These are phyloP conservation scores for Paecilomyces fulvus DNA, from an alignment of 2,329 filamentous ascomycete species.

Conservation along the genomic window DNA sequence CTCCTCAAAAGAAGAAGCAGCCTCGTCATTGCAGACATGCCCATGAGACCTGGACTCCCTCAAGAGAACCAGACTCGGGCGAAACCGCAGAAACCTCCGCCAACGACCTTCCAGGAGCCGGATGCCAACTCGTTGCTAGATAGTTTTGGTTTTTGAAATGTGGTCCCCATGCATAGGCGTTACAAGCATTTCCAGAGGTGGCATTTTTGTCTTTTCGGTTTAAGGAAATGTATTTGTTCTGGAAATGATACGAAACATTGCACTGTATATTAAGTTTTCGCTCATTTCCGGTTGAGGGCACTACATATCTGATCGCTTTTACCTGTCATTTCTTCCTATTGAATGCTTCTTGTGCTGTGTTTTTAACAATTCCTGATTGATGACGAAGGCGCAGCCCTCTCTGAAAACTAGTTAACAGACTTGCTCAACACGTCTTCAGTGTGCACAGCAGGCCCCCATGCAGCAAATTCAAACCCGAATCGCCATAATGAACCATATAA, in stretches of 20 bases:
- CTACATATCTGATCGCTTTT: neutral
- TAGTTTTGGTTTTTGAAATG: conserved; percentile 73
- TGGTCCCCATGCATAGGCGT: neutral
- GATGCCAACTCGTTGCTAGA: conserved; percentile 81
- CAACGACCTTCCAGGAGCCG: conserved; percentile 85
- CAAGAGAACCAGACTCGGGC: conserved; percentile 30
- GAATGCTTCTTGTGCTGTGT: neutral
- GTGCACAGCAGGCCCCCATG: neutral
- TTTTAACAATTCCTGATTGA: neutral
- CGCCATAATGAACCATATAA: neutral
- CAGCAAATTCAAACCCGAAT: neutral
- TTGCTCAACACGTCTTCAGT: neutral
- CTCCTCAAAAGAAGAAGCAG: conserved; percentile 64
- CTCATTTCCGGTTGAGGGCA: neutral
- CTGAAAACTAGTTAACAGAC: neutral
- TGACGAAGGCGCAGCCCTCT: neutral
- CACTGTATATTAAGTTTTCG: neutral
- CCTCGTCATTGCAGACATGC: conserved; percentile 66
- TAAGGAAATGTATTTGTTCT: neutral
- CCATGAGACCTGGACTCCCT: conserved; percentile 33
- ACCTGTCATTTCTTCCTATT: neutral
- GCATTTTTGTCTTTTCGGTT: neutral
- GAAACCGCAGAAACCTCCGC: conserved; percentile 39
- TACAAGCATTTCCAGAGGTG: neutral
- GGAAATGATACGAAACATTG: neutral